phyloP scores from a whole-genome alignment of 805 yeast species.

The Candida koratica region DNA sequence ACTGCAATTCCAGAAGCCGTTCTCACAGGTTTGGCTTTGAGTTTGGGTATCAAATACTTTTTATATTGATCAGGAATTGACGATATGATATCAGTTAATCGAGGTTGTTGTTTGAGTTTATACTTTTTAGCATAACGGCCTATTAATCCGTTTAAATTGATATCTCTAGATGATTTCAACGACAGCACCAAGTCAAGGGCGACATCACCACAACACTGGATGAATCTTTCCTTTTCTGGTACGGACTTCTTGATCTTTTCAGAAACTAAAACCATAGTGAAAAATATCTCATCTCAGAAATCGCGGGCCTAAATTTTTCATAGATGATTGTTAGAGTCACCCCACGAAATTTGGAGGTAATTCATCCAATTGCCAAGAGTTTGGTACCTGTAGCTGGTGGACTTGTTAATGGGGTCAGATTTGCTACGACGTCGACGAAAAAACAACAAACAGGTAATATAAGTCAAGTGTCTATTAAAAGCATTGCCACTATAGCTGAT shows the following conservation, averaged over 20 bases:
- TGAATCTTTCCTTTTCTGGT: conserved; percentile 89
- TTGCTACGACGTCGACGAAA: conserved; percentile 9
- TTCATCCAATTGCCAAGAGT: too few relatives aligned
- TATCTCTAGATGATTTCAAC: conserved; percentile 66
- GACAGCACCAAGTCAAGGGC: conserved; percentile 81
- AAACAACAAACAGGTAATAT: conserved; percentile 25
- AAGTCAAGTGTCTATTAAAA: conserved; percentile 35
- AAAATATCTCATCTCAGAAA: too few relatives aligned
- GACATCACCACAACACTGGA: conserved; percentile 90
- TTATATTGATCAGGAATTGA: conserved; percentile 96
- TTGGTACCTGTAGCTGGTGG: too few relatives aligned
- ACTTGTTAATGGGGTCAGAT: neutral
- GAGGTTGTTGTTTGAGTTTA: conserved; percentile 86
- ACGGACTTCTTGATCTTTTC: conserved; percentile 55
- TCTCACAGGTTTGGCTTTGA: conserved; percentile 97
- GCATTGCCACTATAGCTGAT: conserved; percentile 40
- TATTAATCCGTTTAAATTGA: conserved; percentile 87
- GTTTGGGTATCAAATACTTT: conserved; percentile 83
- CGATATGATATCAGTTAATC: conserved; percentile 89
- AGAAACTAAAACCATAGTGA: conserved; percentile 35
- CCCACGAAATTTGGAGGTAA: neutral
- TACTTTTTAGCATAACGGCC: conserved; percentile 84
- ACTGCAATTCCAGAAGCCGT: conserved; percentile 99
- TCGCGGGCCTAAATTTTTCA: conserved; percentile 6
- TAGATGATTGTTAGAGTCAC: neutral